Percentiles rank a stretch among this genome's conserved stretches.
Evolutionary conservation across 1,284 basidiomycete genomes (phyloP).

Genomic region (Ganoderma leucocontextum): DNA sequence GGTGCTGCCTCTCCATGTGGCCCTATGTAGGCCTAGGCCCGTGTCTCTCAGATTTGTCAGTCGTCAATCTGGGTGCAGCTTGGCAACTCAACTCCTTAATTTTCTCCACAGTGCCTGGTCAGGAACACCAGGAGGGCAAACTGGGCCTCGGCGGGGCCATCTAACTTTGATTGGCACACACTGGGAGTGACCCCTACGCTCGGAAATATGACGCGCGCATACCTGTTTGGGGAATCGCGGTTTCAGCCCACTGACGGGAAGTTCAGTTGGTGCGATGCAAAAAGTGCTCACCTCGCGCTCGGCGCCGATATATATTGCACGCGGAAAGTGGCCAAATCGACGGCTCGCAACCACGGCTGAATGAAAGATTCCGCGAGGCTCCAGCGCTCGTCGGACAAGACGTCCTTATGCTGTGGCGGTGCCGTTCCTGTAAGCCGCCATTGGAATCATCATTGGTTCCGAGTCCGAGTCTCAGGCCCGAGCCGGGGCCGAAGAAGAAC

Average conservation of each 20-base stretch:
- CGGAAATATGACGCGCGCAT: neutral
- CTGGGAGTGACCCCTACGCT: neutral
- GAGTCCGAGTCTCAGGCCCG: neutral
- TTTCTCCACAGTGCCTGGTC: neutral
- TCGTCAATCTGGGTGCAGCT: neutral
- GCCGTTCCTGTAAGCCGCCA: neutral
- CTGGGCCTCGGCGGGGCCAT: neutral
- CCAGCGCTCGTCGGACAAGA: neutral
- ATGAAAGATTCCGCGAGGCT: neutral
- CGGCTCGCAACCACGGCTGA: neutral
- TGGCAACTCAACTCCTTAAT: neutral
- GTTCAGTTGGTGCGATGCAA: neutral
- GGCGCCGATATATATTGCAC: neutral
- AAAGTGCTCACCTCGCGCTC: neutral
- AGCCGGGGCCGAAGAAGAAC: neutral
- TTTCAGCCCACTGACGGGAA: neutral
- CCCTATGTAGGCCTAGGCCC: neutral
- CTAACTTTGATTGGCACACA: neutral
- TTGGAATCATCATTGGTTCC: neutral
- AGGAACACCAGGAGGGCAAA: neutral
- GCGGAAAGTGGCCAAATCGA: neutral
- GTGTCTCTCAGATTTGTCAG: constrained; percentile 4
- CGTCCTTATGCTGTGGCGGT: neutral
- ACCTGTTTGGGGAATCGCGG: neutral
- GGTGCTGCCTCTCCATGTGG: neutral